phyloP scores from a whole-genome alignment of 2,329 filamentous ascomycete species.

The Penicillium oxalicum region DNA sequence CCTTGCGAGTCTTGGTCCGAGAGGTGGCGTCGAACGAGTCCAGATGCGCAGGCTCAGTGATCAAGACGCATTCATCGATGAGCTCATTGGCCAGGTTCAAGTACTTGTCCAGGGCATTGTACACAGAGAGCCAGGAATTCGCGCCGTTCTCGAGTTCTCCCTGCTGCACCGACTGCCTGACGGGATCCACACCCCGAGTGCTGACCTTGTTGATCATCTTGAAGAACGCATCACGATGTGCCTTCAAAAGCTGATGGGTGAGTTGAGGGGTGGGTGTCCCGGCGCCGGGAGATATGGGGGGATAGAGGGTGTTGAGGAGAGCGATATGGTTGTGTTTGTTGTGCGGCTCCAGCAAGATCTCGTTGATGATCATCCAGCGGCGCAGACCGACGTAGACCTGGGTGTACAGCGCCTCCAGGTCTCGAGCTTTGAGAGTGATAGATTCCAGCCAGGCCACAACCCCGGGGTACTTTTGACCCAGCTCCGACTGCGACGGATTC shows the following conservation, averaged over 20 bases:
- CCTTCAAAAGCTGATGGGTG: constrained; percentile 47
- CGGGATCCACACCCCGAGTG: constrained; percentile 48
- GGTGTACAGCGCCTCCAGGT: constrained; percentile 53
- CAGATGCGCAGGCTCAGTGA: constrained; percentile 41
- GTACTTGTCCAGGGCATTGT: constrained; percentile 52
- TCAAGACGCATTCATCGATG: constrained; percentile 53
- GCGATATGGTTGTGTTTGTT: constrained; percentile 61
- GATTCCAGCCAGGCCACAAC: constrained; percentile 52
- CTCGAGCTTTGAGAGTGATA: constrained; percentile 47
- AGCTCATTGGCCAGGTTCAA: constrained; percentile 54
- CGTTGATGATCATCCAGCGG: constrained; percentile 62
- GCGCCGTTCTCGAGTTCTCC: constrained; percentile 47
- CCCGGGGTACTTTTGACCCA: constrained; percentile 49
- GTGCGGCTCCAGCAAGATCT: constrained; percentile 56
- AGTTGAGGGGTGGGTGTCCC: constrained; percentile 48
- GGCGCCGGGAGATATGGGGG: constrained; percentile 46
- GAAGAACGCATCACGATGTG: constrained; percentile 58
- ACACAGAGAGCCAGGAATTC: constrained; percentile 51
- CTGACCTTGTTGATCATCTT: constrained; percentile 56
- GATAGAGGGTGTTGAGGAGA: constrained; percentile 63
- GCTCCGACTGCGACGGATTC: constrained; percentile 39
- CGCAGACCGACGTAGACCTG: constrained; percentile 57
- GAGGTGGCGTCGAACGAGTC: constrained; percentile 23
- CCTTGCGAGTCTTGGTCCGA: constrained; percentile 49
- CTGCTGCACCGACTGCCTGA: constrained; percentile 50